Conservation (phyloP, 2,329 filamentous ascomycete species). For the Chrysoporthe austroafricana region DNA sequence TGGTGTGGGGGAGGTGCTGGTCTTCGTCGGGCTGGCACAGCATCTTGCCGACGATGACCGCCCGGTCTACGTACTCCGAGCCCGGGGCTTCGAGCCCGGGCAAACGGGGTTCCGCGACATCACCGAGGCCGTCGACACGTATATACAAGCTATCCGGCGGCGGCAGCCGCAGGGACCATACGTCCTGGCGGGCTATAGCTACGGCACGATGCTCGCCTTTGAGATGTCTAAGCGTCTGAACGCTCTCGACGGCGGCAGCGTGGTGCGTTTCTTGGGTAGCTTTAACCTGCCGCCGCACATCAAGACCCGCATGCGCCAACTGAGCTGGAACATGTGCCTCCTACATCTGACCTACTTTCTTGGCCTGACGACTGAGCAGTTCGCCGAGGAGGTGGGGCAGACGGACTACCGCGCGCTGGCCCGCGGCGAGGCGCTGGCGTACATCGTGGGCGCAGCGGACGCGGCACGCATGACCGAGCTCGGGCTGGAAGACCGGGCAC, state of each 20-base stretch:
- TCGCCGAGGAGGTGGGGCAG: not conserved
- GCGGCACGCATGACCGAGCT: not conserved
- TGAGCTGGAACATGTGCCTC: constrained; percentile 44
- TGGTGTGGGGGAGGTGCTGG: constrained; percentile 46
- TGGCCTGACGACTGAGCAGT: not conserved
- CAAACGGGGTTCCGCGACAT: too few relatives aligned
- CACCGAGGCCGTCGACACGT: constrained; percentile 38
- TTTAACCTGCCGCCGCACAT: constrained; percentile 49
- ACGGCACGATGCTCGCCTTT: constrained; percentile 54
- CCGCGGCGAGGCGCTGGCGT: too few relatives aligned
- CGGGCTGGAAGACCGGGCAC: not conserved
- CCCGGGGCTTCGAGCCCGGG: too few relatives aligned
- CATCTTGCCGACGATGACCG: too few relatives aligned
- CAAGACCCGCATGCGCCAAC: constrained; percentile 45
- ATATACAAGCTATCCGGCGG: constrained; percentile 44
- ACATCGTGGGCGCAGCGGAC: not conserved
- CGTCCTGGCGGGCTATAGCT: constrained; percentile 55
- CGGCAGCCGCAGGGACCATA: constrained; percentile 55
- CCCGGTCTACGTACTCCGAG: too few relatives aligned
- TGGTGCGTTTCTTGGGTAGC: constrained; percentile 42
- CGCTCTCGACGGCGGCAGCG: constrained; percentile 34
- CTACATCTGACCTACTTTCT: constrained; percentile 45
- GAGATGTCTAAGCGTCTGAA: constrained; percentile 53
- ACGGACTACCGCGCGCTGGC: not conserved
- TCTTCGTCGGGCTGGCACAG: constrained; percentile 35